Percentiles rank a stretch among this genome's conserved stretches.
Evolutionary conservation across 148 eudicot genomes (phyloP).

Genomic region (Dysphania ambrosioides): DNA sequence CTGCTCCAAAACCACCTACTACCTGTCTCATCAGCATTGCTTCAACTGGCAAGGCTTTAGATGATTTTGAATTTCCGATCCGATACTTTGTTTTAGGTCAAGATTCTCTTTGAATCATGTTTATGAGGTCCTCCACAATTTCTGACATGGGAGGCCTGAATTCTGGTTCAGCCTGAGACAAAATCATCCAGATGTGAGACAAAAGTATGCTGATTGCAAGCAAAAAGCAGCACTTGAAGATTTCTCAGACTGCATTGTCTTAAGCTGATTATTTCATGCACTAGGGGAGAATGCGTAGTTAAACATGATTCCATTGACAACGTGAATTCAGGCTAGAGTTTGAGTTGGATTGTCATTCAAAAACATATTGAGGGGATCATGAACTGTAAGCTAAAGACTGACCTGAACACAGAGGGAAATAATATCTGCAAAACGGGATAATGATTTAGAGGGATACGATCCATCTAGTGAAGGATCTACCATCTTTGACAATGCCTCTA

Average conservation of each 20-base stretch:
- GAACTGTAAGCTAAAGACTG: background rate
- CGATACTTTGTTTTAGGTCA: slow-evolving; percentile 2
- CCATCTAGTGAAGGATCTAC: slow-evolving; percentile 76
- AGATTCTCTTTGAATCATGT: slow-evolving; percentile 52
- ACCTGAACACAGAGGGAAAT: slow-evolving; percentile 94
- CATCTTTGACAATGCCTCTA: slow-evolving; percentile 84
- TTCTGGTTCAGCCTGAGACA: slow-evolving; percentile 72
- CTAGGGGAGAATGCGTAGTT: no score
- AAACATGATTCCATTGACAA: background rate
- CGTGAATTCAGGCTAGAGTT: no score
- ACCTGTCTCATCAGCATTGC: background rate
- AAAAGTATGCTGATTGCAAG: background rate
- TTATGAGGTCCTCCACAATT: slow-evolving; percentile 66
- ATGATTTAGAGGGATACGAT: slow-evolving; percentile 70
- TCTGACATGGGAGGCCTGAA: slow-evolving; percentile 98
- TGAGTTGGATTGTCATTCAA: background rate
- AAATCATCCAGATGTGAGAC: background rate
- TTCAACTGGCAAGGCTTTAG: background rate
- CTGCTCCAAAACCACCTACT: background rate
- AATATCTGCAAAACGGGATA: slow-evolving; percentile 91
- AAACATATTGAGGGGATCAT: background rate
- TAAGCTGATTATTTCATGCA: background rate
- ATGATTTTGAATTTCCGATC: background rate
- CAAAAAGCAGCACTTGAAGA: background rate
- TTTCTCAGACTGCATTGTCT: background rate